These are phyloP conservation scores for Trichoderma orchidacearum DNA, from an alignment of 495 filamentous ascomycete genomes.

Conservation along the genomic window DNA sequence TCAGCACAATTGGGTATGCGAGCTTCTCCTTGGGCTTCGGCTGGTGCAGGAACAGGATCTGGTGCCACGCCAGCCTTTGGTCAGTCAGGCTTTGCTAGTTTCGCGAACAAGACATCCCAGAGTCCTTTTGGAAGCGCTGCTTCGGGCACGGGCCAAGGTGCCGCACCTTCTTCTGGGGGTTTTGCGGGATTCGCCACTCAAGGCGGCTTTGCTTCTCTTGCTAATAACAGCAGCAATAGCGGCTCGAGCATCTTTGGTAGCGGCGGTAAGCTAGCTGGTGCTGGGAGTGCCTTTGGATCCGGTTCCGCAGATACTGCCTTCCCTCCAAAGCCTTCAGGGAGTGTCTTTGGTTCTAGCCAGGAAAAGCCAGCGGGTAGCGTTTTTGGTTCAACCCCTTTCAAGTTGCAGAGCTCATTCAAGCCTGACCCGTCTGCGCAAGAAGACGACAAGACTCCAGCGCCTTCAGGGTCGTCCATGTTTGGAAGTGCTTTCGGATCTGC, in stretches of 20 bases:
- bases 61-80: constrained; percentile 23
- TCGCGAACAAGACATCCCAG: constrained; percentile 2
- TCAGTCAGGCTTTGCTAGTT: constrained; percentile 18
- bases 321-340: constrained; percentile 21
- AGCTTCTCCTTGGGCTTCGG: constrained; percentile 26
- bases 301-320: constrained; percentile 22
- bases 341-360: constrained; percentile 7
- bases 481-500: constrained; percentile 39
- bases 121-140: constrained; percentile 19
- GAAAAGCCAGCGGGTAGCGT: constrained; percentile 13
- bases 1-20: constrained; percentile 11
- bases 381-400: constrained; percentile 53
- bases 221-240: constrained; percentile 7
- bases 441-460: constrained; percentile 37
- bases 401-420: constrained; percentile 70
- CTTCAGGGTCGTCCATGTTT: constrained; percentile 35
- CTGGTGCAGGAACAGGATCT: constrained; percentile 10
- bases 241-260: constrained; percentile 6
- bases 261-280: background rate
- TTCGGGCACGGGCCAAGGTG: background rate
- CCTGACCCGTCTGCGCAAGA: constrained; percentile 51
- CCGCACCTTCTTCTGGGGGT: constrained; percentile 21
- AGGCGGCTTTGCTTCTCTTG: constrained; percentile 40
- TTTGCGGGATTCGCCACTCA: constrained; percentile 48
- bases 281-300: background rate